Evolutionary conservation across 140 eudicot genomes (phyloP).

Genomic region (Oenanthe javanica): DNA sequence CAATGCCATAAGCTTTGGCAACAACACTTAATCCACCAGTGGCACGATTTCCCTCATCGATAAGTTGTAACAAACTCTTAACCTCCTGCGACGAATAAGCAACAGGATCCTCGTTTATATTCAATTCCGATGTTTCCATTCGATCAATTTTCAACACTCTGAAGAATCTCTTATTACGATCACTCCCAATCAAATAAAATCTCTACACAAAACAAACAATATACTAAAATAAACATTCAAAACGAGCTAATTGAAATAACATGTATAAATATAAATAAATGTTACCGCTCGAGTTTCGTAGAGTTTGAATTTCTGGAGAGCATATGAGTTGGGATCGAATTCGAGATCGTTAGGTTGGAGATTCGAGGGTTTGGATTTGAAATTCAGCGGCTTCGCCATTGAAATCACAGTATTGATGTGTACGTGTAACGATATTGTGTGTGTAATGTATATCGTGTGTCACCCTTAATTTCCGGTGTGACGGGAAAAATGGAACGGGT

Average conservation of each 20-base stretch:
- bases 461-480: not conserved
- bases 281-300: conserved; percentile 83
- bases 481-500: not conserved
- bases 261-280: not conserved
- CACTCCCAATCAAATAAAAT: conserved; percentile 85
- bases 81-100: conserved; percentile 84
- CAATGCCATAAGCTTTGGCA: conserved; percentile 88
- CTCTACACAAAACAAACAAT: conserved; percentile 26
- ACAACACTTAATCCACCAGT: conserved; percentile 78
- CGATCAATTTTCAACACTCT: conserved; percentile 85
- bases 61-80: conserved; percentile 72
- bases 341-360: conserved; percentile 33
- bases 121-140: conserved; percentile 81
- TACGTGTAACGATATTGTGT: not conserved
- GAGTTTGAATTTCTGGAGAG: conserved; percentile 81
- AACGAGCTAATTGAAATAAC: not conserved
- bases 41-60: conserved; percentile 89
- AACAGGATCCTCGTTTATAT: conserved; percentile 85
- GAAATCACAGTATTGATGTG: not conserved
- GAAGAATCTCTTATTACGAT: conserved; percentile 64
- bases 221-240: not conserved
- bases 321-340: conserved; percentile 42
- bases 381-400: conserved; percentile 30
- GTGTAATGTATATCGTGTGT: no score
- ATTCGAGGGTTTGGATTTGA: conserved; percentile 21